phyloP scores from a whole-genome alignment of 2,329 filamentous ascomycete species.

The Apiospora saccharicola region DNA sequence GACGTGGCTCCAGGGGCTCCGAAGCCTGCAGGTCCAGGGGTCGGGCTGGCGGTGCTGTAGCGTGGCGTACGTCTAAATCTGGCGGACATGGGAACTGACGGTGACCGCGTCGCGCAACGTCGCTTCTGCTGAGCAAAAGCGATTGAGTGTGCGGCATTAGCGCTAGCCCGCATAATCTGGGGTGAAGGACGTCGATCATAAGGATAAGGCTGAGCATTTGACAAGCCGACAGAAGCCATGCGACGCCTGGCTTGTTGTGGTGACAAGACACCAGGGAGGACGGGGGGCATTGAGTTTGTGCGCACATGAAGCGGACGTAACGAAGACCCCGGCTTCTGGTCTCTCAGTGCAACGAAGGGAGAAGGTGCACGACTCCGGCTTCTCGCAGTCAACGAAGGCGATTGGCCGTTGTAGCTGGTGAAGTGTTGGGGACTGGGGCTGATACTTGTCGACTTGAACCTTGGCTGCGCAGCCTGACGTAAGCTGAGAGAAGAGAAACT shows the following conservation, averaged over 20 bases:
- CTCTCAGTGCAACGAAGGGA: constrained; percentile 47
- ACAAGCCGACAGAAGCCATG: constrained; percentile 51
- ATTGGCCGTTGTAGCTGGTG: constrained; percentile 37
- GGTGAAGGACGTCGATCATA: constrained; percentile 51
- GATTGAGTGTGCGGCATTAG: constrained; percentile 33
- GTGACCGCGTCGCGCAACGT: constrained; percentile 65
- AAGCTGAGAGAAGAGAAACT: constrained; percentile 50
- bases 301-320: constrained; percentile 56
- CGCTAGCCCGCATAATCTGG: constrained; percentile 43
- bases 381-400: constrained; percentile 46
- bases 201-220: constrained; percentile 33
- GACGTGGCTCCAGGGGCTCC: constrained; percentile 40
- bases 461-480: constrained; percentile 49
- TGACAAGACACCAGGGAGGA: constrained; percentile 47
- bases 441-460: constrained; percentile 47
- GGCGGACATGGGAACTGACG: constrained; percentile 50
- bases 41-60: constrained; percentile 58
- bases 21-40: constrained; percentile 47
- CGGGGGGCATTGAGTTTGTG: constrained; percentile 60
- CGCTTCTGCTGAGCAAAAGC: constrained; percentile 46
- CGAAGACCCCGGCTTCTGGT: constrained; percentile 42
- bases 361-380: constrained; percentile 45
- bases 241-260: constrained; percentile 53
- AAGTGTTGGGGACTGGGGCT: constrained; percentile 52
- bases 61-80: constrained; percentile 58